Evolutionary conservation across 2,329 filamentous ascomycete genomes (phyloP).

Genomic region (Podosphaera xanthii): DNA sequence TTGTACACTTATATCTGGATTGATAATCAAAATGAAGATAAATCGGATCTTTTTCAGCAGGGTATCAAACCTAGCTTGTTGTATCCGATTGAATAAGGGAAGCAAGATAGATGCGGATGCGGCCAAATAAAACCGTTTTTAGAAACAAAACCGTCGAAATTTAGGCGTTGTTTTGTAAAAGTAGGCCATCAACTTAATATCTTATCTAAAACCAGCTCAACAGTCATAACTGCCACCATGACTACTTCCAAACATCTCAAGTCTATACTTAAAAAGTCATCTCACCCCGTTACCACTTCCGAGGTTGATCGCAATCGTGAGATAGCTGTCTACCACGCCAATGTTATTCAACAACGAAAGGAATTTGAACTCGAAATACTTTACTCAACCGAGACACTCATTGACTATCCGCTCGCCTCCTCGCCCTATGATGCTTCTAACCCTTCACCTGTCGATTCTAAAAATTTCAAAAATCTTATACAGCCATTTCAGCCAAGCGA

Average conservation of each 20-base stretch:
- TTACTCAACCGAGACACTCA: conserved; percentile 39
- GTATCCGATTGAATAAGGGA: background rate
- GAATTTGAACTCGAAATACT: conserved; percentile 55
- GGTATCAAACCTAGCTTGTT: background rate
- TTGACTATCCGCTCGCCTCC: conserved; percentile 19
- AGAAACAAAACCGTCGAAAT: background rate
- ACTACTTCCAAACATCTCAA: conserved; percentile 19
- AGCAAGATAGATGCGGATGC: background rate
- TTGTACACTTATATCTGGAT: background rate
- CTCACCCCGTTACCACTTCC: conserved; percentile 19
- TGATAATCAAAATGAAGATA: background rate
- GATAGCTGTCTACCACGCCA: conserved; percentile 62
- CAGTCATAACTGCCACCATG: conserved; percentile 7
- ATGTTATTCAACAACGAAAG: conserved; percentile 62
- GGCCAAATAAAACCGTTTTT: background rate
- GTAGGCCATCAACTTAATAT: background rate
- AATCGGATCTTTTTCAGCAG: background rate
- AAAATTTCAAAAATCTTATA: conserved; percentile 42
- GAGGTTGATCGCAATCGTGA: conserved; percentile 28
- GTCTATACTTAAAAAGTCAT: conserved; percentile 37
- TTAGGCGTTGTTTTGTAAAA: too few species aligned
- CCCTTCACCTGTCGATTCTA: conserved; percentile 35
- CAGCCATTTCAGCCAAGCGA: conserved; percentile 63
- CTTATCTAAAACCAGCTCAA: background rate
- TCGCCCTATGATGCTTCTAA: conserved; percentile 25